Percentiles rank a stretch among this genome's conserved stretches.
Evolutionary conservation across 2,329 filamentous ascomycete genomes (phyloP).

Genomic region (Parastagonospora nodorum): DNA sequence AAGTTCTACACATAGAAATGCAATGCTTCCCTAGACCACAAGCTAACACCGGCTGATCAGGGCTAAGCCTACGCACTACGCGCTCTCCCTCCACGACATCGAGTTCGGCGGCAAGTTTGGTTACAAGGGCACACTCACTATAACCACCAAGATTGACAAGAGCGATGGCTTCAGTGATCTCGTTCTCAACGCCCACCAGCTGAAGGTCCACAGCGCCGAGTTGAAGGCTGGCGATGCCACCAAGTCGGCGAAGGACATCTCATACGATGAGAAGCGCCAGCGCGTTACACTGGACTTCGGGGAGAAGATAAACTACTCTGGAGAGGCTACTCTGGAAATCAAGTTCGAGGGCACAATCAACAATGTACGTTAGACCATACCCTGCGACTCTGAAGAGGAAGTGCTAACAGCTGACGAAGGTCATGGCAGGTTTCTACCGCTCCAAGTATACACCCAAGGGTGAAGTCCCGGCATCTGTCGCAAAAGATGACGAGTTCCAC

Average conservation of each 20-base stretch:
- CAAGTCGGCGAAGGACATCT: constrained; percentile 68
- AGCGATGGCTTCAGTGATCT: constrained; percentile 69
- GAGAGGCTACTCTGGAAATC: constrained; percentile 70
- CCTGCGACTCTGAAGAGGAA: neutral
- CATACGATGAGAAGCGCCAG: constrained; percentile 83
- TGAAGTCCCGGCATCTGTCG: constrained; percentile 75
- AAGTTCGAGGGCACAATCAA: constrained; percentile 83
- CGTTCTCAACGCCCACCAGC: constrained; percentile 81
- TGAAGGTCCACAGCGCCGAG: constrained; percentile 74
- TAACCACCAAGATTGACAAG: constrained; percentile 74
- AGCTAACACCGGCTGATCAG: constrained; percentile 46
- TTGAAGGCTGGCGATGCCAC: constrained; percentile 63
- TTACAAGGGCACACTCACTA: constrained; percentile 84
- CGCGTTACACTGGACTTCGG: constrained; percentile 79
- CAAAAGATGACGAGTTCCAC: constrained; percentile 68
- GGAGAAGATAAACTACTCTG: constrained; percentile 69
- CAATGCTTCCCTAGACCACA: neutral
- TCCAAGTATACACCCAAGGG: constrained; percentile 87
- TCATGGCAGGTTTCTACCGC: constrained; percentile 90
- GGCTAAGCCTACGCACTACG: constrained; percentile 85
- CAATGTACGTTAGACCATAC: constrained; percentile 57
- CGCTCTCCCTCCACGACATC: constrained; percentile 78
- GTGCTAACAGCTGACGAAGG: constrained; percentile 19
- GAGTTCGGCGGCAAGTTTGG: constrained; percentile 74
- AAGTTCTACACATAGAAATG: neutral